A percentile compares a stretch with the other conserved stretches of the same genome.
These are phyloP conservation scores for Astragalus glycyphyllos DNA, from an alignment of 306 rosid species.

Conservation along the genomic window DNA sequence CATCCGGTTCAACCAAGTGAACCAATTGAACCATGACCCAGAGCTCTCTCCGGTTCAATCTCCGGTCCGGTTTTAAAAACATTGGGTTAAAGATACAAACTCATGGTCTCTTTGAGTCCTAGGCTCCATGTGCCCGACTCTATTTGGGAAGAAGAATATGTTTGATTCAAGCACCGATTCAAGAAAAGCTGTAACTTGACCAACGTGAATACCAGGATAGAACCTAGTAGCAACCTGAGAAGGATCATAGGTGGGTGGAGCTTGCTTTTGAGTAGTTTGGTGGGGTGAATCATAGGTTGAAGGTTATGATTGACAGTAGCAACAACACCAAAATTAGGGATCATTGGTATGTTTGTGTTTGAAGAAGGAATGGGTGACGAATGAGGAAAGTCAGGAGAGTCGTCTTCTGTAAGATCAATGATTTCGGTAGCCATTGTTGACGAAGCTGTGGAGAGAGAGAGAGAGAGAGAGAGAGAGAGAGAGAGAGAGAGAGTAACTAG, in stretches of 20 bases:
- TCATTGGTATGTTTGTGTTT: not conserved
- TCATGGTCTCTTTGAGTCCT: slow-evolving; percentile 35
- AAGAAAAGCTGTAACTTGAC: not conserved
- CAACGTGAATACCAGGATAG: not conserved
- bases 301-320: not conserved
- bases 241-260: not conserved
- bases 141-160: not conserved
- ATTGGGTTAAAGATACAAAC: too few relatives aligned
- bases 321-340: not conserved
- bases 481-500: not conserved
- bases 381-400: slow-evolving; percentile 14
- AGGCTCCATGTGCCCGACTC: not conserved
- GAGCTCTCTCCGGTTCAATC: too few relatives aligned
- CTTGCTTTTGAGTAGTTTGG: not conserved
- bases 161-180: not conserved
- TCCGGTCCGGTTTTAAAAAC: too few relatives aligned
- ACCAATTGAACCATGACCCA: too few relatives aligned
- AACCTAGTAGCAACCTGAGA: not conserved
- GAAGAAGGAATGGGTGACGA: slow-evolving; percentile 13
- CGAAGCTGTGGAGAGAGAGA: too few relatives aligned
- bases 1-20: too few relatives aligned
- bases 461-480: too few relatives aligned
- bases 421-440: too few relatives aligned
- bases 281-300: not conserved
- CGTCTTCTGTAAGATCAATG: too few relatives aligned